Conservation (phyloP, 1,284 basidiomycete genomes). For the Pyrrhoderma lamaoense region DNA sequence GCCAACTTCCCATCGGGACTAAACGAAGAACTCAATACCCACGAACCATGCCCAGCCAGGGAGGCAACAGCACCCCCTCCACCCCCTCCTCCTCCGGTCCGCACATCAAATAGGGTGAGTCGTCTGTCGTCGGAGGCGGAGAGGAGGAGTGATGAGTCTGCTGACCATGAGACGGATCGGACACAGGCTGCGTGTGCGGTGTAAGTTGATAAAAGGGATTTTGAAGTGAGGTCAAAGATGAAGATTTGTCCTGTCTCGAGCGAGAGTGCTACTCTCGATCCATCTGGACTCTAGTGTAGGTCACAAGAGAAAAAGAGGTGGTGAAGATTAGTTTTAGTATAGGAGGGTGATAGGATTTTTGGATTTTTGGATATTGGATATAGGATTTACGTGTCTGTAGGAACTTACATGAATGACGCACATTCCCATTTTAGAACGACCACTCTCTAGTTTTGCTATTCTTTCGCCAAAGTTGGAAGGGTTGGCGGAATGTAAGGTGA, state of each 20-base stretch:
- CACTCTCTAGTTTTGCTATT: slow-evolving; percentile 51
- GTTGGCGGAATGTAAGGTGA: slow-evolving; percentile 58
- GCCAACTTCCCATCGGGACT: slow-evolving; percentile 73
- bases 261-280: slow-evolving; percentile 67
- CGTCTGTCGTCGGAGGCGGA: slow-evolving; percentile 86
- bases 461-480: slow-evolving; percentile 55
- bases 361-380: background rate
- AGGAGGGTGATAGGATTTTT: too few species aligned
- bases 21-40: slow-evolving; percentile 76
- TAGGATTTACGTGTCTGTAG: background rate
- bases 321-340: slow-evolving; percentile 14
- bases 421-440: slow-evolving; percentile 79
- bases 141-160: slow-evolving; percentile 66
- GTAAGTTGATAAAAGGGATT: slow-evolving; percentile 58
- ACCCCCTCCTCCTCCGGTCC: slow-evolving; percentile 41
- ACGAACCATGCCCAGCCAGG: slow-evolving; percentile 77
- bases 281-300: slow-evolving; percentile 69
- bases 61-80: slow-evolving; percentile 76
- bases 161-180: slow-evolving; percentile 76
- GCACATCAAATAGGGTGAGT: slow-evolving; percentile 79
- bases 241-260: slow-evolving; percentile 78
- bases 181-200: slow-evolving; percentile 83
- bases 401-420: slow-evolving; percentile 62
- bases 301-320: background rate
- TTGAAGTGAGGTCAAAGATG: slow-evolving; percentile 69